A percentile compares a stretch with the other conserved stretches of the same genome.
Evolutionary conservation across 805 yeast genomes (phyloP).

Genomic region (Sugiyamaella valdiviana): DNA sequence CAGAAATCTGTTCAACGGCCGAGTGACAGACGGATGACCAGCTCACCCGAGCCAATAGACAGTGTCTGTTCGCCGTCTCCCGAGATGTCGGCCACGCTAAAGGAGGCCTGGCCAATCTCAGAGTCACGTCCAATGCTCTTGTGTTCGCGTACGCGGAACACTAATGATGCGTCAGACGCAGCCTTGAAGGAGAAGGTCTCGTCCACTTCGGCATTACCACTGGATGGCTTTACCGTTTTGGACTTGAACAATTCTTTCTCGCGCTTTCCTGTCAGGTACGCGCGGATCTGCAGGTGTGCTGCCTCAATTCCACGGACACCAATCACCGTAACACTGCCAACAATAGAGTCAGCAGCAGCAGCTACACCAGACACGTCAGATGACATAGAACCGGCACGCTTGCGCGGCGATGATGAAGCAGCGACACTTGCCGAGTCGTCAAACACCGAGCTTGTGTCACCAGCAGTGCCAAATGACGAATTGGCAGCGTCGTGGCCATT

Average conservation of each 20-base stretch:
- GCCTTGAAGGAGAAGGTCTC: constrained; percentile 67
- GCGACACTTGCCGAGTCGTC: constrained; percentile 10
- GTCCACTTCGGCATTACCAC: constrained; percentile 37
- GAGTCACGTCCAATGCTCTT: constrained; percentile 68
- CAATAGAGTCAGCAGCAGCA: constrained; percentile 14
- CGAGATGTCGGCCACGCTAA: constrained; percentile 25
- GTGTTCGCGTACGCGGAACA: constrained; percentile 56
- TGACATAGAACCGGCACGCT: constrained; percentile 16
- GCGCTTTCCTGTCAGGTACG: constrained; percentile 33
- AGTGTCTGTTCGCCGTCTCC: constrained; percentile 12
- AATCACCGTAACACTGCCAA: constrained; percentile 18
- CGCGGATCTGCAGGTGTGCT: constrained; percentile 42
- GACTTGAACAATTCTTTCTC: constrained; percentile 62
- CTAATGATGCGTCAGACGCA: constrained; percentile 50
- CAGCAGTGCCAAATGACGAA: constrained; percentile 25
- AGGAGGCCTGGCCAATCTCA: constrained; percentile 53
- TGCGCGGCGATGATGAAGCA: constrained; percentile 13
- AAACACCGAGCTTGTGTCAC: constrained; percentile 9
- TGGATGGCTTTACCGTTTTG: constrained; percentile 45
- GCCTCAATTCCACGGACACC: constrained; percentile 24
- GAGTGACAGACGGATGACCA: constrained; percentile 6
- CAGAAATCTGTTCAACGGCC: background rate
- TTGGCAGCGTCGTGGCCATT: constrained; percentile 37
- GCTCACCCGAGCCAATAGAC: constrained; percentile 12
- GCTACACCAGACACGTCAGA: constrained; percentile 14